Conservation (phyloP, 768 basidiomycete species). For the Leccinum truebloodii region DNA sequence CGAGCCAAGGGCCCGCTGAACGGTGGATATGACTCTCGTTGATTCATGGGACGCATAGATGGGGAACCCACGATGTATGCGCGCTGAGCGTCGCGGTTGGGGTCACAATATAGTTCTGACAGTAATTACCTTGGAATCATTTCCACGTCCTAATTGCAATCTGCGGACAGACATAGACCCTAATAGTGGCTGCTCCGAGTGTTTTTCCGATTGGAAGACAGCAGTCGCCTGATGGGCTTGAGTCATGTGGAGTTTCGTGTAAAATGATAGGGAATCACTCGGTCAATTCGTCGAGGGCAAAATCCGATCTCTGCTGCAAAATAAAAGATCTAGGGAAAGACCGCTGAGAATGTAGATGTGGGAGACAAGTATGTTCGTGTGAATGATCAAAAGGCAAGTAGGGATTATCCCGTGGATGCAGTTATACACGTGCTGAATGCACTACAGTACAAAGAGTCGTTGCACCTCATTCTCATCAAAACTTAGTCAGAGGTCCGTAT, state of each 20-base stretch:
- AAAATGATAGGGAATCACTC: too few relatives aligned
- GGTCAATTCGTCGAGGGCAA: neutral
- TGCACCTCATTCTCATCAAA: neutral
- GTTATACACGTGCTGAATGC: neutral
- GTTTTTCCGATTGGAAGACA: too few relatives aligned
- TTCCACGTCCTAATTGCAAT: neutral
- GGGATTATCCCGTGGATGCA: neutral
- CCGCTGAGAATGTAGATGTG: too few relatives aligned
- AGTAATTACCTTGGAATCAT: neutral
- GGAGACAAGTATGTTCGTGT: neutral
- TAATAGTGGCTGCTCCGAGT: too few relatives aligned
- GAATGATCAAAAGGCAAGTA: neutral
- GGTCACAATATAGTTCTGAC: neutral
- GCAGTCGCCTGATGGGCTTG: too few relatives aligned
- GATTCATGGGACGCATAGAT: neutral
- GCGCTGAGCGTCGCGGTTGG: neutral
- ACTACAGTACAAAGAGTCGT: neutral
- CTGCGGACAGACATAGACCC: neutral
- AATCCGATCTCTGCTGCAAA: neutral
- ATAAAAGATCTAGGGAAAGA: neutral
- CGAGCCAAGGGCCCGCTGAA: conserved; percentile 4
- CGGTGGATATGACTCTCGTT: conserved; percentile 2
- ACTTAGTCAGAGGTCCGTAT: neutral
- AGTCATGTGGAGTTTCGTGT: too few relatives aligned
- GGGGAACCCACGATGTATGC: neutral